Evolutionary conservation across 352 stramenopile species (phyloP).

Genomic region (Phytophthora uliginosa): DNA sequence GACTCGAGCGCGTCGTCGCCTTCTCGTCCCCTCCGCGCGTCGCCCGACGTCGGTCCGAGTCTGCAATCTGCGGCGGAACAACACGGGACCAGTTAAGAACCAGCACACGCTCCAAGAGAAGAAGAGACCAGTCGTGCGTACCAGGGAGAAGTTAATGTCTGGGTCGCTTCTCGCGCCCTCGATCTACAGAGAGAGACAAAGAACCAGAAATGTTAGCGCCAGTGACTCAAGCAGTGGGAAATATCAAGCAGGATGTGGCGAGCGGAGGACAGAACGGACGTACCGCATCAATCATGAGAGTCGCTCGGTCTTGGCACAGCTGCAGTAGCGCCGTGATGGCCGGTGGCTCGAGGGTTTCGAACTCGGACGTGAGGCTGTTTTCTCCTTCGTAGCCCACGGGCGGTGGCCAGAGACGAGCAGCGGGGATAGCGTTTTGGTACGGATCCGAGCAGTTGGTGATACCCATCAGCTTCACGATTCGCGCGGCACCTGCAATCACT

Average conservation of each 20-base stretch:
- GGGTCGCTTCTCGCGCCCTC: constrained; percentile 74
- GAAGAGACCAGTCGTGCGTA: constrained; percentile 24
- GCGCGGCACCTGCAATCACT: constrained; percentile 68
- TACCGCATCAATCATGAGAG: constrained; percentile 80
- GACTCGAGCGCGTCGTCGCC: constrained; percentile 15
- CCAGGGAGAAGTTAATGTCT: constrained; percentile 70
- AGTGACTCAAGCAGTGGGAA: neutral
- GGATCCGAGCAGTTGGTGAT: constrained; percentile 75
- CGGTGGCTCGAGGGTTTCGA: constrained; percentile 72
- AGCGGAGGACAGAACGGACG: constrained; percentile 13
- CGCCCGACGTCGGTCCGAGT: constrained; percentile 31
- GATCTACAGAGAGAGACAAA: constrained; percentile 45
- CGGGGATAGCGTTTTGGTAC: constrained; percentile 70
- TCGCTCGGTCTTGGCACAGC: constrained; percentile 79
- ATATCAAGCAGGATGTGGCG: neutral
- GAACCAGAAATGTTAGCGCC: constrained; percentile 7
- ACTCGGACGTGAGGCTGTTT: constrained; percentile 66
- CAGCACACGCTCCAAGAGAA: neutral
- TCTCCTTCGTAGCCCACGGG: constrained; percentile 58
- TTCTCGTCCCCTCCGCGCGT: constrained; percentile 31
- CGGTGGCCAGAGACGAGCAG: constrained; percentile 68
- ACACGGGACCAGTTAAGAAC: neutral
- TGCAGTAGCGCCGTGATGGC: constrained; percentile 74
- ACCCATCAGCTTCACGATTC: constrained; percentile 80
- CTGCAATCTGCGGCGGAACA: constrained; percentile 21